Evolutionary conservation across 345 rosid genomes (phyloP).

Genomic region (Streptanthus diversifolius): DNA sequence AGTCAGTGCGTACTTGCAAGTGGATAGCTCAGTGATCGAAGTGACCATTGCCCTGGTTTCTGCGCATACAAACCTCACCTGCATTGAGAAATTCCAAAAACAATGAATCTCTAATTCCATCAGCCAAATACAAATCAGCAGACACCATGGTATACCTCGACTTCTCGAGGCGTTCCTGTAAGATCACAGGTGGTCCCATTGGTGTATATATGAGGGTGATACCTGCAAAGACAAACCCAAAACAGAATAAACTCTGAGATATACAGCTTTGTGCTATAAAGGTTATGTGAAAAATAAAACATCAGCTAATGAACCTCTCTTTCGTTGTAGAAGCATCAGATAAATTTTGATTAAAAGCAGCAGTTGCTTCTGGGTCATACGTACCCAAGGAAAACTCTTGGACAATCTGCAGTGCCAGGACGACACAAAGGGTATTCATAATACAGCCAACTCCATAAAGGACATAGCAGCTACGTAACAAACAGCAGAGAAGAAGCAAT

Average conservation of each 20-base stretch:
- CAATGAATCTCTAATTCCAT: background rate
- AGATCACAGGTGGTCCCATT: conserved; percentile 95
- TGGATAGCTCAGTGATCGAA: conserved; percentile 87
- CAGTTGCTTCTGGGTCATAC: conserved; percentile 74
- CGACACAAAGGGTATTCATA: conserved; percentile 2
- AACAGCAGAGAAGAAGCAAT: background rate
- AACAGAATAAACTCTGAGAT: background rate
- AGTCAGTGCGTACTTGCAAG: conserved; percentile 93
- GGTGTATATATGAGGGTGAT: conserved; percentile 79
- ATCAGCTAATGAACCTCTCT: conserved; percentile 50
- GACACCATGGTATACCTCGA: conserved; percentile 49
- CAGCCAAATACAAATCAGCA: background rate
- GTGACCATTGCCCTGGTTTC: conserved; percentile 88
- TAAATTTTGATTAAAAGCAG: conserved; percentile 66
- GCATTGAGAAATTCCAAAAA: conserved; percentile 24
- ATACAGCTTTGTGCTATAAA: background rate
- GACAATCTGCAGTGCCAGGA: conserved; percentile 49
- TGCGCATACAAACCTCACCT: conserved; percentile 96
- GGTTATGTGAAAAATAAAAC: background rate
- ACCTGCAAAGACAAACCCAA: conserved; percentile 40
- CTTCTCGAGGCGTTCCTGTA: conserved; percentile 76
- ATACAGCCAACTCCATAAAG: background rate
- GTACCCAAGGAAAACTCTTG: conserved; percentile 81
- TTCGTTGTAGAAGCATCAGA: conserved; percentile 77
- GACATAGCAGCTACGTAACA: background rate